phyloP scores from a whole-genome alignment of 805 yeast species.

The Pachysolen tannophilus region DNA sequence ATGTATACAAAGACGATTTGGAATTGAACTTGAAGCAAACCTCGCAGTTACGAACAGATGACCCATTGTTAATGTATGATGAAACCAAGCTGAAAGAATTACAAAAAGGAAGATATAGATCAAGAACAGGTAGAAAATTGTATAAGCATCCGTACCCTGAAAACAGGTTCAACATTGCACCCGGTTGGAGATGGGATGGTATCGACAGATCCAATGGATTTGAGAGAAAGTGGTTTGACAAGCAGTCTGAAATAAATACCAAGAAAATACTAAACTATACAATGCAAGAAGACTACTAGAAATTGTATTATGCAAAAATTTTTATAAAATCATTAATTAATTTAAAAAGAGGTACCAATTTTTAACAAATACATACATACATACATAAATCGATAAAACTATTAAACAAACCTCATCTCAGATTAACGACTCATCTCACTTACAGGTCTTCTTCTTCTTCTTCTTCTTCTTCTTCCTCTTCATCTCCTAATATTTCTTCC shows the following conservation, averaged over 20 bases:
- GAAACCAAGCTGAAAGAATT: slow-evolving; percentile 16
- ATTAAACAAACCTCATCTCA: too few species aligned
- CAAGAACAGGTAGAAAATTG: slow-evolving; percentile 41
- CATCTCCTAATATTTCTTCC: too few species aligned
- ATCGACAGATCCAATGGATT: slow-evolving; percentile 85
- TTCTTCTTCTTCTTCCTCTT: too few species aligned
- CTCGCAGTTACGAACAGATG: slow-evolving; percentile 38
- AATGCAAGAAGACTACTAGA: slow-evolving; percentile 30
- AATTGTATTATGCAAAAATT: too few species aligned
- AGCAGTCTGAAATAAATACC: slow-evolving; percentile 27
- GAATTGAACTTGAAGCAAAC: slow-evolving; percentile 27
- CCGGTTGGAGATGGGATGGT: slow-evolving; percentile 91
- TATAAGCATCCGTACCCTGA: slow-evolving; percentile 50
- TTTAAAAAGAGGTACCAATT: background rate
- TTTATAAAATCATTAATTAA: background rate
- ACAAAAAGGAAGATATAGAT: slow-evolving; percentile 12
- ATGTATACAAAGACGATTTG: slow-evolving; percentile 29
- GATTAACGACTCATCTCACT: too few species aligned
- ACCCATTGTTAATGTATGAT: slow-evolving; percentile 51
- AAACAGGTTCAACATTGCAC: slow-evolving; percentile 68
- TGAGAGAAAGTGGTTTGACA: slow-evolving; percentile 54
- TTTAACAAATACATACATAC: too few species aligned
- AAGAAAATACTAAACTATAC: slow-evolving; percentile 23
- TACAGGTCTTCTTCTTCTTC: too few species aligned
- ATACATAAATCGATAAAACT: too few species aligned